phyloP scores from a whole-genome alignment of 2,329 filamentous ascomycete species.

The Raffaelea ambrosiae region DNA sequence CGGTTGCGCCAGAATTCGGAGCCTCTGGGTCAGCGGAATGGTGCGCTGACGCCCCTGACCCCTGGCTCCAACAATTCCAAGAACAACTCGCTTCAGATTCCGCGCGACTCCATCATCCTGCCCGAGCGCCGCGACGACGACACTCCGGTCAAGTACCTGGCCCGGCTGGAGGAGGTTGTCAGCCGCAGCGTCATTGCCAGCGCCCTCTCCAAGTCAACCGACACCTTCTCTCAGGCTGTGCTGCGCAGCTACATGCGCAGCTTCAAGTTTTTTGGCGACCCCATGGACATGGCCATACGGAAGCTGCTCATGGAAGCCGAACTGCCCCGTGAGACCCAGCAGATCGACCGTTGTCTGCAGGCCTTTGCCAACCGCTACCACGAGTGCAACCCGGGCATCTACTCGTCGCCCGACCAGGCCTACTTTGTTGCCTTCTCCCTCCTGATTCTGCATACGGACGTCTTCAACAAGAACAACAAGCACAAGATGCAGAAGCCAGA shows the following conservation, averaged over 20 bases:
- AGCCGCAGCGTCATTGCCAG: slow-evolving; percentile 77
- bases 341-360: slow-evolving; percentile 90
- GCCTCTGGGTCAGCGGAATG: slow-evolving; percentile 51
- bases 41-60: slow-evolving; percentile 59
- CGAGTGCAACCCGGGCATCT: slow-evolving; percentile 96
- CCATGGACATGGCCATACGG: slow-evolving; percentile 94
- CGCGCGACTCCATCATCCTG: slow-evolving; percentile 60
- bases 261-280: slow-evolving; percentile 92
- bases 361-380: slow-evolving; percentile 95
- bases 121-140: slow-evolving; percentile 81
- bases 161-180: slow-evolving; percentile 71
- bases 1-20: slow-evolving; percentile 79
- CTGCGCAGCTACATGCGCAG: slow-evolving; percentile 91
- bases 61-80: slow-evolving; percentile 67
- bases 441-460: slow-evolving; percentile 91
- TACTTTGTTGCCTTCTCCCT: slow-evolving; percentile 97
- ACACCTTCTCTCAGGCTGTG: slow-evolving; percentile 74
- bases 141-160: slow-evolving; percentile 80
- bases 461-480: slow-evolving; percentile 99
- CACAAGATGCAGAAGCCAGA: slow-evolving; percentile 96
- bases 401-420: slow-evolving; percentile 83
- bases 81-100: slow-evolving; percentile 72
- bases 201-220: slow-evolving; percentile 75
- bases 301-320: slow-evolving; percentile 96
- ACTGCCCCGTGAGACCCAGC: slow-evolving; percentile 92